A percentile compares a stretch with the other conserved stretches of the same genome.
These are phyloP conservation scores for Fomitopsis palustris DNA, from an alignment of 1,284 basidiomycete genomes.

Conservation along the genomic window DNA sequence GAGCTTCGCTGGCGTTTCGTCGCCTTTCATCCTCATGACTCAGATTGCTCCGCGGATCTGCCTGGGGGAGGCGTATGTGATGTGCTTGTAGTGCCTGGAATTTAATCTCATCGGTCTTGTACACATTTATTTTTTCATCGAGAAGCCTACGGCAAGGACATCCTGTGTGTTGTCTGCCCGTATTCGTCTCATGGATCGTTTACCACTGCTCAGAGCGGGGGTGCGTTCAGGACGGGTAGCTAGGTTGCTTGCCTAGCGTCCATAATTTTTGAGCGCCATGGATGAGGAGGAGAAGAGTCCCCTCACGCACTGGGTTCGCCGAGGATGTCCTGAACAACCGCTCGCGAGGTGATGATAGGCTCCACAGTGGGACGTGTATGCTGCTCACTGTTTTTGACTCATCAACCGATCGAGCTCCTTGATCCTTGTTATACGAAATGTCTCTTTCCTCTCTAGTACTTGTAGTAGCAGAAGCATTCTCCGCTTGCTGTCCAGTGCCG, in stretches of 20 bases:
- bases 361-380: background rate
- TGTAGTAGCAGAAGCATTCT: slow-evolving; percentile 8
- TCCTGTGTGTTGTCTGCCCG: slow-evolving; percentile 14
- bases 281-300: background rate
- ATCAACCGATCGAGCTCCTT: slow-evolving; percentile 8
- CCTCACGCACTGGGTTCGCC: background rate
- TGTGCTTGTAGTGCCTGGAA: slow-evolving; percentile 15
- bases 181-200: background rate
- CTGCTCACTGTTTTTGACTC: slow-evolving; percentile 8
- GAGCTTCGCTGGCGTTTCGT: slow-evolving; percentile 1
- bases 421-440: slow-evolving; percentile 10
- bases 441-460: slow-evolving; percentile 16
- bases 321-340: background rate
- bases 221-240: background rate
- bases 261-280: too few species aligned
- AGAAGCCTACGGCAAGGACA: slow-evolving; percentile 7
- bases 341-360: background rate
- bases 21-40: background rate
- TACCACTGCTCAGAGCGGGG: background rate
- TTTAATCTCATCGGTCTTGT: background rate
- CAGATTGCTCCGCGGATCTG: background rate
- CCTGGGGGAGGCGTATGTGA: slow-evolving; percentile 7
- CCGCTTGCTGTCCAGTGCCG: slow-evolving; percentile 9
- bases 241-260: background rate
- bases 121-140: too few species aligned